Percentiles rank a stretch among this genome's conserved stretches.
These are phyloP conservation scores for Xylariomycetidae sp. DNA, from an alignment of 2,329 filamentous ascomycete species.

Conservation along the genomic window DNA sequence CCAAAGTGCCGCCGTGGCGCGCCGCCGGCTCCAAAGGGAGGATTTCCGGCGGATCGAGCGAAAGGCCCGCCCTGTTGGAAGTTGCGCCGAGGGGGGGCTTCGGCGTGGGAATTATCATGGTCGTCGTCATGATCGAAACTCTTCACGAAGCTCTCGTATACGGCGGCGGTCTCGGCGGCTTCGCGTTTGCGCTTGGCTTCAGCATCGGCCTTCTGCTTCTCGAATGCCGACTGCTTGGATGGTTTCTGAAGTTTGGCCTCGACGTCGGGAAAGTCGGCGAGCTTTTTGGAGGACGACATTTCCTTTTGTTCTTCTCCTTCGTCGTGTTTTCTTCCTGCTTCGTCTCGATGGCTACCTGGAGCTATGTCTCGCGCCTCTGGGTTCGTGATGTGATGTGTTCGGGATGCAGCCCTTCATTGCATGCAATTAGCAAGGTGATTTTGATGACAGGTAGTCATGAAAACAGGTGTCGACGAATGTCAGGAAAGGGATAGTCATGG, in stretches of 20 bases:
- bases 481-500: too few species aligned
- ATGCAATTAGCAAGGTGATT: too few species aligned
- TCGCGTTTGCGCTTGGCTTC: constrained; percentile 84
- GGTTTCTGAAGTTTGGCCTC: constrained; percentile 75
- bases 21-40: constrained; percentile 26
- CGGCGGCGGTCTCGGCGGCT: constrained; percentile 80
- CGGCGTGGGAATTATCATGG: constrained; percentile 21
- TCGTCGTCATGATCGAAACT: constrained; percentile 63
- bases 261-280: constrained; percentile 63
- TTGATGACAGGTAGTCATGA: too few species aligned
- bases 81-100: constrained; percentile 10
- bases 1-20: constrained; percentile 61
- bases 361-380: too few species aligned
- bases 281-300: constrained; percentile 44
- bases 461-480: too few species aligned
- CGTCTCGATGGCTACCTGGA: too few species aligned
- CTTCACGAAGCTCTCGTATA: constrained; percentile 83
- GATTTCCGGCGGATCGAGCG: constrained; percentile 22
- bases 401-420: too few species aligned
- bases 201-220: constrained; percentile 82
- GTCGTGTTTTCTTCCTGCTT: too few species aligned
- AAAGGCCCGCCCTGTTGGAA: constrained; percentile 14
- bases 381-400: too few species aligned
- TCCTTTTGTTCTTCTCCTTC: too few species aligned
- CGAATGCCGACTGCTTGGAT: constrained; percentile 80